Base-by-base conservation (phyloP, 75 land plant species). In the Selaginella tamariscina region DNA sequence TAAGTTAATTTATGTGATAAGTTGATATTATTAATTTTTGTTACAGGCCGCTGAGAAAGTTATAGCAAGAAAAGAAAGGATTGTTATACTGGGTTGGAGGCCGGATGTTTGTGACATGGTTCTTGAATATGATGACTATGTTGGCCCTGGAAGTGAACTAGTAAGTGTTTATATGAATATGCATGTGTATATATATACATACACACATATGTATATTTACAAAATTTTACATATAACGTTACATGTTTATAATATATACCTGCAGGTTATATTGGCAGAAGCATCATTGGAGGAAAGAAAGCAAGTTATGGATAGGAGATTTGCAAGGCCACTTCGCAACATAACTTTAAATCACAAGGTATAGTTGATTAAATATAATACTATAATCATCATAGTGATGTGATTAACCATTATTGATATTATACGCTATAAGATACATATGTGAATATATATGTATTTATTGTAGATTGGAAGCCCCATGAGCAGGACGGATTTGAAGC, bases 381-480 rank as follows among this genome's bases (percentile, higher is more conserved):
- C n/a, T n/a, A n/a, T 15, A 39, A 5, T 39, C 15, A 15, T 39
- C 49, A 5, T 39, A 5, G 49, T 5, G 49, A 39, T 39, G 49
- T 15, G n/a, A n/a, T n/a, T n/a, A n/a, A n/a, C n/a, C n/a, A n/a
- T n/a, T n/a, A n/a, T 39, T 39, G 49, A 5, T 39, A 39, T 39
- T 39, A 39, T 15, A 5, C 49, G 49, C 15, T n/a, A n/a, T n/a
- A n/a, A n/a, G n/a, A n/a, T n/a, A n/a, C n/a, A n/a, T n/a, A n/a
- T n/a, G n/a, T n/a, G n/a, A n/a, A n/a, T n/a, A n/a, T n/a, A n/a
- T n/a, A 15, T 5, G 15, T 39, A 5, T 75, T 33, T 71, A 0
- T 29, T 71, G 71, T 71, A 90, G 96, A 66, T 81, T 66, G 90
- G 96, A 26, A 90, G 82, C 70, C 96, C 96, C 0, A 75, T 84